These are phyloP conservation scores for Glebionis coronaria DNA, from an alignment of 129 eudicot genomes.

Conservation along the genomic window DNA sequence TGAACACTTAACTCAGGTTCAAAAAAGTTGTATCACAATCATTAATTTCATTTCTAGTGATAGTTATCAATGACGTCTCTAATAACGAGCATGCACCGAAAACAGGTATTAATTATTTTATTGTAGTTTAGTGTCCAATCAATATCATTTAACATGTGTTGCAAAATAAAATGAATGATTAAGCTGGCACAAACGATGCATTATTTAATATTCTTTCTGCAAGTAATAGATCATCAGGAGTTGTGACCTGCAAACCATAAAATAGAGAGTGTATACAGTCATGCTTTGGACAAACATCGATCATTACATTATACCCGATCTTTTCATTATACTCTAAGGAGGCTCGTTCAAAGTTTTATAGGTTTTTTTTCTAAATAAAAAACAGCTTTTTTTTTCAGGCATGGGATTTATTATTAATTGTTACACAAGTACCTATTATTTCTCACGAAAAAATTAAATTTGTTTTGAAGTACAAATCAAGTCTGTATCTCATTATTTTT, in stretches of 20 bases:
- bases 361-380: not conserved
- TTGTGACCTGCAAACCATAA: conserved; percentile 70
- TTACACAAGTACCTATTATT: not conserved
- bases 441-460: not conserved
- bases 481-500: not conserved
- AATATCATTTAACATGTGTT: conserved; percentile 8
- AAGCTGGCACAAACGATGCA: conserved; percentile 35
- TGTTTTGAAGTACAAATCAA: not conserved
- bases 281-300: not conserved
- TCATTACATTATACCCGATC: not conserved
- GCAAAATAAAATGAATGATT: conserved; percentile 14
- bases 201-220: conserved; percentile 86
- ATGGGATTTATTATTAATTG: not conserved
- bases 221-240: conserved; percentile 92
- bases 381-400: not conserved
- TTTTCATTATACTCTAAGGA: not conserved
- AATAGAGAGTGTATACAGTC: not conserved
- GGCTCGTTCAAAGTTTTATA: no score
- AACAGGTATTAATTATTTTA: no score
- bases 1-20: no score
- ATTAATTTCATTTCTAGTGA: no score
- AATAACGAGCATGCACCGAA: no score
- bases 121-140: no score
- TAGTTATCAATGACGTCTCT: no score
- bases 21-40: no score